Conservation (phyloP, 179 eudicot species). For the Corrigiola litoralis region DNA sequence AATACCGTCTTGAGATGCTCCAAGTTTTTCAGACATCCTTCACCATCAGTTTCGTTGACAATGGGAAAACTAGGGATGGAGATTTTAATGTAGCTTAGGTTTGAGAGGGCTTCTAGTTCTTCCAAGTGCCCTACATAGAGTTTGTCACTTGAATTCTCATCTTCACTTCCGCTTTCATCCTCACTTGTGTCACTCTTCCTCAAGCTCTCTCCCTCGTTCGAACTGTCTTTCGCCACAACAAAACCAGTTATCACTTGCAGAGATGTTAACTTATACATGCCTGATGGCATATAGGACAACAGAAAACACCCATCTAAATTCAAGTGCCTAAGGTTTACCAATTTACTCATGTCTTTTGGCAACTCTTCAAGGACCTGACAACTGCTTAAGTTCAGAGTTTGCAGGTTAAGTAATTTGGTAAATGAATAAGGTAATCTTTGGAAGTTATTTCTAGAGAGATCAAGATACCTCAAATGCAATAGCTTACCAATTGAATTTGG, state of each 20-base stretch:
- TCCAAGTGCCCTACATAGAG: too few relatives aligned
- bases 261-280: constrained; percentile 9
- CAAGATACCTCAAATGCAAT: constrained; percentile 24
- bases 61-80: too few relatives aligned
- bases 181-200: too few relatives aligned
- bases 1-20: not conserved
- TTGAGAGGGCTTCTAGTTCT: too few relatives aligned
- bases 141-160: too few relatives aligned
- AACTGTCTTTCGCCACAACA: too few relatives aligned
- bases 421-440: constrained; percentile 9
- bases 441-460: not conserved
- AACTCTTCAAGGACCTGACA: not conserved
- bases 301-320: not conserved
- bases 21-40: not conserved
- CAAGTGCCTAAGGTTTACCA: constrained; percentile 15
- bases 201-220: too few relatives aligned
- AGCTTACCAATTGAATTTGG: constrained; percentile 10
- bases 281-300: constrained; percentile 8
- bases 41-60: too few relatives aligned
- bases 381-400: not conserved
- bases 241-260: too few relatives aligned
- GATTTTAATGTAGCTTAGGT: too few relatives aligned
- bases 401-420: constrained; percentile 2
- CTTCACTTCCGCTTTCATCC: too few relatives aligned
- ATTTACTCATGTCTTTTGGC: constrained; percentile 8